A percentile compares a stretch with the other conserved stretches of the same genome.
These are phyloP conservation scores for Umbelopsis vinacea DNA, from an alignment of 192 early-diverging fungal species.

Conservation along the genomic window DNA sequence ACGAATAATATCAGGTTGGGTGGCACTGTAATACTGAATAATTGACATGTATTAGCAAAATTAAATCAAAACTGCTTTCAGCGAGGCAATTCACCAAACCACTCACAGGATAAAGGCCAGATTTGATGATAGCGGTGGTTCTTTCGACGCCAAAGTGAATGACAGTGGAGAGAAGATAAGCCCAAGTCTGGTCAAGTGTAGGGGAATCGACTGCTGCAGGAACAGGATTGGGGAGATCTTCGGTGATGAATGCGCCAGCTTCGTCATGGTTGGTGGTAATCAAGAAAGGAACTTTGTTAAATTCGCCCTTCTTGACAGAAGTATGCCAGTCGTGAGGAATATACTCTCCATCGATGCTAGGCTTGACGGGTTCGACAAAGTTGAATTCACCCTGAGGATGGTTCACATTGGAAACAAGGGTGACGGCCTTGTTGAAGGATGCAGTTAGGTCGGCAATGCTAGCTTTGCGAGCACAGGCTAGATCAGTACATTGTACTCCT, in stretches of 20 bases:
- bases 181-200: too few species aligned
- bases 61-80: too few species aligned
- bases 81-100: not conserved
- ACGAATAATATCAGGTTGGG: not conserved
- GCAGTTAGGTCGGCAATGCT: too few species aligned
- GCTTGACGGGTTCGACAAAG: constrained; percentile 25
- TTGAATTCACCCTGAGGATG: constrained; percentile 21
- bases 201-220: too few species aligned
- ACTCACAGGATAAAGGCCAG: not conserved
- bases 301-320: constrained; percentile 36
- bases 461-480: too few species aligned
- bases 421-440: too few species aligned
- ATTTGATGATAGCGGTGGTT: not conserved
- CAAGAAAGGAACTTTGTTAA: constrained; percentile 44
- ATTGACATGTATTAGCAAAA: too few species aligned
- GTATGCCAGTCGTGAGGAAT: constrained; percentile 38
- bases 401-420: too few species aligned
- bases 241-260: constrained; percentile 25
- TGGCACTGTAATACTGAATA: not conserved
- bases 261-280: constrained; percentile 35
- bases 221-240: too few species aligned
- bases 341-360: constrained; percentile 34
- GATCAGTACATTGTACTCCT: too few species aligned
- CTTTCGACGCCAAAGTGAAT: not conserved
- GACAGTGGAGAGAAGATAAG: not conserved